Evolutionary conservation across 306 rosid species (phyloP), one percentile per base, ranked within the genome.

Genomic region (Vicia villosa): DNA sequence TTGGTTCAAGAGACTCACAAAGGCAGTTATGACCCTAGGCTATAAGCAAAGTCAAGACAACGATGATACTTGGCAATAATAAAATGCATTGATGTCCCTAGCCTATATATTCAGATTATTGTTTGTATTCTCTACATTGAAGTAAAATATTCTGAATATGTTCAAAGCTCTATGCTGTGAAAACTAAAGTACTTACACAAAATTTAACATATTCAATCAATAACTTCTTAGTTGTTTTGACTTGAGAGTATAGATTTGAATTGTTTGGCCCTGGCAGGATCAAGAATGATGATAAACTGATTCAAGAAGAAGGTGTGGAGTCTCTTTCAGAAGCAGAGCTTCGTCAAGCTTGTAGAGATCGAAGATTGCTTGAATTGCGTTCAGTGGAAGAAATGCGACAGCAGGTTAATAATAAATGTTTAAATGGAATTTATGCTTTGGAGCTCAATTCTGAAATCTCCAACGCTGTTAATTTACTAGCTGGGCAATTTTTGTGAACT

Each of bases 291-390:
- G 97, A 91, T 81, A 87, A 62, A 74, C 40, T 88, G 83, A 87
- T 91, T 79, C 88, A 85, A 76, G 81, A 78, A 2, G 97, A 91
- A 80, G 97, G 96, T 79, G 54, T 88, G 32, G 96, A 87, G 74
- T 83, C 97, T 72, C 91, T 91, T 64, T 83, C 97, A 75, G 97
- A 91, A 83, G 88, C 74, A 21, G 96, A 87, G 65, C 97, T 91
- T 63, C 87, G 93, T 16, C 88, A 87, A 67, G 97, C 87, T 41
- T 91, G 97, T 77, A 88, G 97, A 81, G 96, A 88, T 43, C 85
- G 97, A 9, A 96, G 93, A 77, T 82, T 88, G 80, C 97, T 91
- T 83, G 97, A 93, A 69, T 69, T 85, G 61, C 89, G 68, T 75
- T 91, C 97, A 37, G 89, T 86, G 37, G 93, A 88, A 65, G 93